A percentile compares a stretch with the other conserved stretches of the same genome.
Evolutionary conservation across 2,329 filamentous ascomycete species (phyloP).

Genomic region (Sarocladium oryzae): DNA sequence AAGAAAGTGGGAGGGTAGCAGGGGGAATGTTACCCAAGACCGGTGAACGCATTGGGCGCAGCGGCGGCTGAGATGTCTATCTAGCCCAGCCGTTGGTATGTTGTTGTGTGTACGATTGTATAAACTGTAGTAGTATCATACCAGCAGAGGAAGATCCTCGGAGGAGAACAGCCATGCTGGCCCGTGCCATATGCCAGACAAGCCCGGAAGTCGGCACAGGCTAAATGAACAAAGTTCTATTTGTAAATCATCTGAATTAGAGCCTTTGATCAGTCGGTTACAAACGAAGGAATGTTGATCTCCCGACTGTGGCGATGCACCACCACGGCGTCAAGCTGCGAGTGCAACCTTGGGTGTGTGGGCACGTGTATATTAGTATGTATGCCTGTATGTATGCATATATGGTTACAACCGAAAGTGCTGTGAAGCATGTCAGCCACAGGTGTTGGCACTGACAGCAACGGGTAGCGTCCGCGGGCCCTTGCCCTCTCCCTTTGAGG

Average conservation of each 20-base stretch:
- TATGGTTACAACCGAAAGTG: background rate
- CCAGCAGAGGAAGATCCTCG: background rate
- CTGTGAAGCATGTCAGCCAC: background rate
- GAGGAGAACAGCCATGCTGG: background rate
- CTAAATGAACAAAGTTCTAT: background rate
- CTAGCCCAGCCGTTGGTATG: no score
- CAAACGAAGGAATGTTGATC: no score
- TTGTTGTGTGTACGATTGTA: slow-evolving; percentile 8
- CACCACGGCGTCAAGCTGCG: no score
- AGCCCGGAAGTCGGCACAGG: slow-evolving; percentile 4
- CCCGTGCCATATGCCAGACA: background rate
- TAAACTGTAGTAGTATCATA: slow-evolving; percentile 8
- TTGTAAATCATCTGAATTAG: background rate
- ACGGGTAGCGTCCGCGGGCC: slow-evolving; percentile 4
- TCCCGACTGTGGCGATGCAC: no score
- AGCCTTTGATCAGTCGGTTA: background rate
- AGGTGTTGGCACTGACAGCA: background rate
- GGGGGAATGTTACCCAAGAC: no score
- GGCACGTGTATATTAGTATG: background rate
- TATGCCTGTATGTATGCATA: background rate
- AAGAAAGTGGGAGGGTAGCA: background rate
- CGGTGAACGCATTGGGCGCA: no score
- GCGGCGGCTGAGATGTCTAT: background rate
- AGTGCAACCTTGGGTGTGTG: no score
- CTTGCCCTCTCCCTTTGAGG: background rate